These are phyloP conservation scores for Colletotrichum brevisporum DNA, from an alignment of 2,329 filamentous ascomycete genomes.

Conservation along the genomic window DNA sequence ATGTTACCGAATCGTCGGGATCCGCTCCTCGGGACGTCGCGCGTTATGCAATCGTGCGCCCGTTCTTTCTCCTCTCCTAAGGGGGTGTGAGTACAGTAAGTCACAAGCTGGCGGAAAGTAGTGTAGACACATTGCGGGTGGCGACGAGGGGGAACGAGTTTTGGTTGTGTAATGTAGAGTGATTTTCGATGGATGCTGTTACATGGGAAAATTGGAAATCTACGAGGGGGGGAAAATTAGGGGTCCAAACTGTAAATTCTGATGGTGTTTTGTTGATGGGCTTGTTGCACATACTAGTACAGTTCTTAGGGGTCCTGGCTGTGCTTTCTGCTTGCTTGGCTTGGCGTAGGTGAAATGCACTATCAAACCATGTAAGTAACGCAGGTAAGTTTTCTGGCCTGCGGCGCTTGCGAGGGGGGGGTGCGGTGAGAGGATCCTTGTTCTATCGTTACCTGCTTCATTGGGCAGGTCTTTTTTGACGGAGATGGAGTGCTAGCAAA, in stretches of 20 bases:
- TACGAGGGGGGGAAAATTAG: background rate
- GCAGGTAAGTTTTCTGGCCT: too few relatives aligned
- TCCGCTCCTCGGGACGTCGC: conserved; percentile 34
- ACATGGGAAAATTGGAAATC: background rate
- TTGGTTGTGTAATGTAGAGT: conserved; percentile 10
- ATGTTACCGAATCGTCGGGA: conserved; percentile 33
- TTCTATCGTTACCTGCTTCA: too few relatives aligned
- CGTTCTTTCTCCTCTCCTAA: background rate
- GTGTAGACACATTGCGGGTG: conserved; percentile 5
- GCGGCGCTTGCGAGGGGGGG: too few relatives aligned
- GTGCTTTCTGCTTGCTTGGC: too few relatives aligned
- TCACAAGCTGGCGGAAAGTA: background rate
- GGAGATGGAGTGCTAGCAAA: too few relatives aligned
- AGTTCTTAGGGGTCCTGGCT: background rate
- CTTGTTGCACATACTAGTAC: too few relatives aligned
- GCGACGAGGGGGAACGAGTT: background rate
- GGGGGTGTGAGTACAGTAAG: background rate
- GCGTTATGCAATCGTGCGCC: conserved; percentile 32
- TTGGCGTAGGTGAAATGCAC: too few relatives aligned
- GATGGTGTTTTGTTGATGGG: background rate
- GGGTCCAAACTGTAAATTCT: conserved; percentile 3
- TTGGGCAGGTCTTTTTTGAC: too few relatives aligned
- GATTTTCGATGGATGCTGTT: background rate
- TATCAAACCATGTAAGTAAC: too few relatives aligned
- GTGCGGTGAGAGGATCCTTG: too few relatives aligned